Conservation (phyloP, 495 filamentous ascomycete genomes). For the Trichoderma orchidacearum region DNA sequence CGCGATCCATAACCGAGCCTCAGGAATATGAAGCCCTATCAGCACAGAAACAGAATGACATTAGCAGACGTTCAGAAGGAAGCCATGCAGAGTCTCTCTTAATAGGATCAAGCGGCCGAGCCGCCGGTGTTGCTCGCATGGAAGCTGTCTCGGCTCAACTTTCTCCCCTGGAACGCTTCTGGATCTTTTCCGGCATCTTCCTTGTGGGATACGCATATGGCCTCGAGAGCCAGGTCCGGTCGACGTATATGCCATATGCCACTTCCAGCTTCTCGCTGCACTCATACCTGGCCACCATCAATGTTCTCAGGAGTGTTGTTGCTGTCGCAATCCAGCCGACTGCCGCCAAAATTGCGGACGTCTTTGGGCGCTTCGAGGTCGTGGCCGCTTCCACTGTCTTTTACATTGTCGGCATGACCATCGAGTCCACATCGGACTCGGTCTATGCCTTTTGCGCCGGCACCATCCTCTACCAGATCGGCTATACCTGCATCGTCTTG, state of each 20-base stretch:
- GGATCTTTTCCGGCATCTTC: conserved; percentile 13
- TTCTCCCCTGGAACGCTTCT: not conserved
- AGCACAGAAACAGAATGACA: not conserved
- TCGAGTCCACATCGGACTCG: conserved; percentile 19
- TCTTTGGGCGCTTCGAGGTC: conserved; percentile 27
- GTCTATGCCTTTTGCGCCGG: conserved; percentile 30
- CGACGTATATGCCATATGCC: conserved; percentile 28
- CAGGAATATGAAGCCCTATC: not conserved
- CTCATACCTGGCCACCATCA: conserved; percentile 43
- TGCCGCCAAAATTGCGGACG: conserved; percentile 29
- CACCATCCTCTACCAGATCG: conserved; percentile 32
- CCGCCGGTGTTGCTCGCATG: conserved; percentile 1
- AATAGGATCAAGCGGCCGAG: not conserved
- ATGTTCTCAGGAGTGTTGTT: conserved; percentile 38
- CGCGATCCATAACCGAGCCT: not conserved
- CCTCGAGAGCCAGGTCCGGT: conserved; percentile 31
- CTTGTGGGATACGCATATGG: conserved; percentile 33
- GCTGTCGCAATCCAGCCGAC: conserved; percentile 30
- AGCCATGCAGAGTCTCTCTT: not conserved
- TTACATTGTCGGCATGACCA: conserved; percentile 22
- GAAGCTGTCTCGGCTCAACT: not conserved
- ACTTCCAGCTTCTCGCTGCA: conserved; percentile 42
- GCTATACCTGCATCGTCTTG: conserved; percentile 38
- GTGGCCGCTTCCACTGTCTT: conserved; percentile 20
- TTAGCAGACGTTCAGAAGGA: not conserved